Percentiles rank a stretch among this genome's conserved stretches.
phyloP scores from a whole-genome alignment of 805 yeast genomes.

The Saccharomycopsis lassenensis region DNA sequence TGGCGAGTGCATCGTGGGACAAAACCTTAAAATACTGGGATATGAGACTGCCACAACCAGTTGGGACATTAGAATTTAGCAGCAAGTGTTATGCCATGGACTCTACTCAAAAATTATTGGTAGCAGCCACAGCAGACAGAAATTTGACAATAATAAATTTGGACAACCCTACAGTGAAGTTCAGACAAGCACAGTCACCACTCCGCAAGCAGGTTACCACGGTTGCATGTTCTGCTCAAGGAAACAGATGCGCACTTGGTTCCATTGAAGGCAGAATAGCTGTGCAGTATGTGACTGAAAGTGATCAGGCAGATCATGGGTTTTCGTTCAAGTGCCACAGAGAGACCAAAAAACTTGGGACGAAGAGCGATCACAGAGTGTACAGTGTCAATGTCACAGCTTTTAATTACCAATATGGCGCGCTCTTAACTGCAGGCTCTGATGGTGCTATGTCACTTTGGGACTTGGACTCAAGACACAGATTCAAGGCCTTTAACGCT shows the following conservation, averaged over 20 bases:
- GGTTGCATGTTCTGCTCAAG: slow-evolving; percentile 78
- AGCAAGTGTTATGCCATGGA: slow-evolving; percentile 92
- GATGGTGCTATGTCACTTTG: slow-evolving; percentile 92
- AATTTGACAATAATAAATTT: slow-evolving; percentile 70
- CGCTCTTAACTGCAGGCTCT: slow-evolving; percentile 88
- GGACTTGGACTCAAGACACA: slow-evolving; percentile 88
- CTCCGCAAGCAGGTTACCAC: slow-evolving; percentile 83
- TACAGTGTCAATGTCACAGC: no score
- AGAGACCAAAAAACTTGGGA: slow-evolving; percentile 42
- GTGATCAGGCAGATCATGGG: slow-evolving; percentile 57
- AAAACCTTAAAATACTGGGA: slow-evolving; percentile 94
- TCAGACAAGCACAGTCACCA: slow-evolving; percentile 64
- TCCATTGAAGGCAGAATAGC: slow-evolving; percentile 95
- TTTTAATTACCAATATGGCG: slow-evolving; percentile 85
- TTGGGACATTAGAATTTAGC: slow-evolving; percentile 72
- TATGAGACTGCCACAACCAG: slow-evolving; percentile 71
- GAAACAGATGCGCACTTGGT: slow-evolving; percentile 87
- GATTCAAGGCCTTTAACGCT: slow-evolving; percentile 71
- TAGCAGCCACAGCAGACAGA: slow-evolving; percentile 90
- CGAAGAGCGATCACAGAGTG: slow-evolving; percentile 37
- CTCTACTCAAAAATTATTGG: slow-evolving; percentile 64
- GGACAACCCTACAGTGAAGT: slow-evolving; percentile 72
- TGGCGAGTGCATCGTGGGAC: slow-evolving; percentile 95
- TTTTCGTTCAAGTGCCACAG: slow-evolving; percentile 95
- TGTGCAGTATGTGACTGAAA: slow-evolving; percentile 80